These are phyloP conservation scores for Hypoxylon lenormandii DNA, from an alignment of 495 filamentous ascomycete genomes.

Conservation along the genomic window DNA sequence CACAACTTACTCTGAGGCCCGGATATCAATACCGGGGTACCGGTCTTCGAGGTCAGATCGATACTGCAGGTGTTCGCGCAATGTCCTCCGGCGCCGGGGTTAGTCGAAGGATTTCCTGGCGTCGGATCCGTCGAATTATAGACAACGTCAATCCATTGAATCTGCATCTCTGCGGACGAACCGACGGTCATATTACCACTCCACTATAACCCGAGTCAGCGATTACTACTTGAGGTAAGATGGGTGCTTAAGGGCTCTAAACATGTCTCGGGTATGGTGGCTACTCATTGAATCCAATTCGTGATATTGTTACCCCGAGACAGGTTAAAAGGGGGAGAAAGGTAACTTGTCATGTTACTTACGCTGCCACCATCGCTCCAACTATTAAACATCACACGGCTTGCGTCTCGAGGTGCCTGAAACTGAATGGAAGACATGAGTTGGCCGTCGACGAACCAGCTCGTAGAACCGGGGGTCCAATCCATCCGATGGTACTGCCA, in stretches of 20 bases:
- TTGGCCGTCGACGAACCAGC: conserved; percentile 73
- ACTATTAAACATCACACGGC: conserved; percentile 73
- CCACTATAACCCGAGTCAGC: conserved; percentile 57
- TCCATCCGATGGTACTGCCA: conserved; percentile 80
- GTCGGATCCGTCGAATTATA: conserved; percentile 67
- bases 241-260: no score
- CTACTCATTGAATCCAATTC: no score
- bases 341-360: no score
- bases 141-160: conserved; percentile 79
- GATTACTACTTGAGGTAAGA: no score
- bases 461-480: conserved; percentile 67
- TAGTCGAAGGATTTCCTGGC: conserved; percentile 27
- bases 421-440: conserved; percentile 69
- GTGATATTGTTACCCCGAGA: no score
- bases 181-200: conserved; percentile 74
- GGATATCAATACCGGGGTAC: conserved; percentile 60
- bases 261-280: no score
- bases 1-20: conserved; percentile 38
- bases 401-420: conserved; percentile 68
- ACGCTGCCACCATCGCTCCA: conserved; percentile 76
- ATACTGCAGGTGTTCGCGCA: conserved; percentile 64
- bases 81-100: conserved; percentile 38
- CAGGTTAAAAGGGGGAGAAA: no score
- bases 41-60: conserved; percentile 59
- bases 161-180: conserved; percentile 71